phyloP scores from a whole-genome alignment of 441 rosid species.

The Croton laevigatus region DNA sequence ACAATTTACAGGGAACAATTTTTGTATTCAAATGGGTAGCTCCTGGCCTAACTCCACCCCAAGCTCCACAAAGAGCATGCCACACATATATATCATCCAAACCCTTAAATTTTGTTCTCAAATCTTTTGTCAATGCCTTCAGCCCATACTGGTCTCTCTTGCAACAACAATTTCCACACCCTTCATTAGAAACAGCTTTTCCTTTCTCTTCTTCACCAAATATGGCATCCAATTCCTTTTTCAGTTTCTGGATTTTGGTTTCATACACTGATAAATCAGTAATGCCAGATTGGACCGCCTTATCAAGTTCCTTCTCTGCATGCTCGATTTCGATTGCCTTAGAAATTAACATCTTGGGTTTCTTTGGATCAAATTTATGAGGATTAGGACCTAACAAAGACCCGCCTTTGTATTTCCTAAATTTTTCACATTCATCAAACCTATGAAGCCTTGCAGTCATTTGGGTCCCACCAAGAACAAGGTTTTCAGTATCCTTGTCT shows the following conservation, averaged over 20 bases:
- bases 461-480: constrained; percentile 76
- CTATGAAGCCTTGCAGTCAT: constrained; percentile 71
- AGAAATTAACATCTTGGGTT: constrained; percentile 56
- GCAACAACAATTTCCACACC: constrained; percentile 28
- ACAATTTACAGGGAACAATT: constrained; percentile 38
- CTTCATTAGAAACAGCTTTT: neutral
- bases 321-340: constrained; percentile 63
- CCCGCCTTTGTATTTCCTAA: constrained; percentile 54
- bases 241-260: constrained; percentile 38
- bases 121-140: constrained; percentile 59
- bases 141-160: constrained; percentile 38
- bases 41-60: constrained; percentile 83
- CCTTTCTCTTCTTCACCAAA: constrained; percentile 29
- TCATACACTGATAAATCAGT: constrained; percentile 35
- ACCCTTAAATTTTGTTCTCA: constrained; percentile 56
- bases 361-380: constrained; percentile 45
- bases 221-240: constrained; percentile 45
- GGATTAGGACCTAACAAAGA: constrained; percentile 41
- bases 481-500: constrained; percentile 46
- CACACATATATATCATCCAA: constrained; percentile 83
- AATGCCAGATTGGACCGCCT: constrained; percentile 33
- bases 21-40: constrained; percentile 47
- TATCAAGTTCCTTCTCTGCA: constrained; percentile 43
- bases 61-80: constrained; percentile 90
- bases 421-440: constrained; percentile 64